Conservation (phyloP, 768 basidiomycete genomes). For the Harrya chromipes region DNA sequence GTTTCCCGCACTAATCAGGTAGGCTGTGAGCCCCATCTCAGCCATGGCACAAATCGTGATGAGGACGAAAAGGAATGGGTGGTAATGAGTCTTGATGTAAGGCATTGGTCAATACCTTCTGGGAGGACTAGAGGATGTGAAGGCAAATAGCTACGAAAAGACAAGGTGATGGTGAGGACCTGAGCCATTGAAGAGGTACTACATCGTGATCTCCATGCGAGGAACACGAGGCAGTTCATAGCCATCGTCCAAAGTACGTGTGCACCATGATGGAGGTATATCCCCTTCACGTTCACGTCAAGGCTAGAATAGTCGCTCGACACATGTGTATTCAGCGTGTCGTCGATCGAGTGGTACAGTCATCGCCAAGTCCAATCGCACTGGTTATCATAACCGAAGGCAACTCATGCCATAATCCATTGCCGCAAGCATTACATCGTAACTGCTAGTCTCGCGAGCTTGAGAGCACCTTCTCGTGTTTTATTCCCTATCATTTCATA, state of each 20-base stretch:
- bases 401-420: conserved; percentile 13
- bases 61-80: conserved; percentile 59
- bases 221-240: conserved; percentile 29
- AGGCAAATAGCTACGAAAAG: conserved; percentile 13
- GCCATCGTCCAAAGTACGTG: conserved; percentile 2
- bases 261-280: background rate
- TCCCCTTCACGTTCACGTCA: conserved; percentile 10
- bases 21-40: conserved; percentile 73
- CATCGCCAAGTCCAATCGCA: conserved; percentile 12
- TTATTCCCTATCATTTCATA: conserved; percentile 61
- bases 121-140: conserved; percentile 6
- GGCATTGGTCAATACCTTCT: conserved; percentile 31
- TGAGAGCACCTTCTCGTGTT: conserved; percentile 83
- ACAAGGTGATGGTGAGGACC: conserved; percentile 6
- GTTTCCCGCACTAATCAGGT: conserved; percentile 67
- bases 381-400: conserved; percentile 12
- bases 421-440: conserved; percentile 25
- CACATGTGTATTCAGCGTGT: conserved; percentile 19
- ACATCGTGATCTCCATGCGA: conserved; percentile 31
- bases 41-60: conserved; percentile 67
- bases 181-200: conserved; percentile 18
- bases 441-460: conserved; percentile 72
- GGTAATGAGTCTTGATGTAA: conserved; percentile 51
- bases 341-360: conserved; percentile 1
- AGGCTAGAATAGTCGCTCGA: conserved; percentile 2